Conservation (phyloP, 441 rosid species). For the Arabidopsis hybrid region DNA sequence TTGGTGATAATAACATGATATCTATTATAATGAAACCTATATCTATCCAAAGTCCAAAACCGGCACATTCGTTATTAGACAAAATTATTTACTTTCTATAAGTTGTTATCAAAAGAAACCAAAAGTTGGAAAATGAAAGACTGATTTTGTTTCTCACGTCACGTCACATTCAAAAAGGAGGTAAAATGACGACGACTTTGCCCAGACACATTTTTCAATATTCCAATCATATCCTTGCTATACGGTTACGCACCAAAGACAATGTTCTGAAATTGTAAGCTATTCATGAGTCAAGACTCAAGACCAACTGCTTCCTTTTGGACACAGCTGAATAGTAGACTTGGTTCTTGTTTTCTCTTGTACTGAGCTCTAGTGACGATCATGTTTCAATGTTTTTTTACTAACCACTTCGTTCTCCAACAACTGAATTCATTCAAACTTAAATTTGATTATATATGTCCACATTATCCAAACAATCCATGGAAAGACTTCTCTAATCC, state of each 20-base stretch:
- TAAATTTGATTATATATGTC: too few species aligned
- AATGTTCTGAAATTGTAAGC: neutral
- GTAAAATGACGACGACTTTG: constrained; percentile 47
- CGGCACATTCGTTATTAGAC: constrained; percentile 2
- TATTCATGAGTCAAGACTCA: too few species aligned
- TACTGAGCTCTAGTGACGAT: neutral
- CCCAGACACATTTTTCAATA: constrained; percentile 52
- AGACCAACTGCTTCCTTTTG: neutral
- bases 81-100: neutral
- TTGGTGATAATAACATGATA: neutral
- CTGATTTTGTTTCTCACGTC: neutral
- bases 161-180: constrained; percentile 48
- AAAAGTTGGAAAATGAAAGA: constrained; percentile 31
- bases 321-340: neutral
- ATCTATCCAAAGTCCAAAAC: neutral
- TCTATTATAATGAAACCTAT: neutral
- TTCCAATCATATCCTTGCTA: constrained; percentile 54
- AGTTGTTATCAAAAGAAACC: constrained; percentile 28
- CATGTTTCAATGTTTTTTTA: too few species aligned
- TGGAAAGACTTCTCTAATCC: neutral
- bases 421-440: too few species aligned
- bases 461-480: too few species aligned
- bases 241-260: constrained; percentile 39
- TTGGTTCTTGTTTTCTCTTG: neutral
- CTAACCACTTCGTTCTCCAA: too few species aligned